Evolutionary conservation across 1,139 yeast species (phyloP).

Genomic region (Blastobotrys buckinghamii): DNA sequence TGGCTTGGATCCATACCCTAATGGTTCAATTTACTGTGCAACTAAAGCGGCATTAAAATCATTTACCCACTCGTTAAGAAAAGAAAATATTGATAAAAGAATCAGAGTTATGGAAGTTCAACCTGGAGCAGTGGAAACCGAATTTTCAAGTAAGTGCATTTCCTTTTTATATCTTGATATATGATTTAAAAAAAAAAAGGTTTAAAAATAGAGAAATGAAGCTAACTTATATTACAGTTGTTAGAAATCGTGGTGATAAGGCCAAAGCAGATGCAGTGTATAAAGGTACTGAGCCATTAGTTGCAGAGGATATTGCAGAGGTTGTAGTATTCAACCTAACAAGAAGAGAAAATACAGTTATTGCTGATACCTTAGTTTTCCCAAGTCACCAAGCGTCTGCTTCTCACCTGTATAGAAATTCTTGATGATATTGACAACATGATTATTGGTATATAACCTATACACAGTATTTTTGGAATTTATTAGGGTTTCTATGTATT

Average conservation of each 20-base stretch:
- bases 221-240: conserved; percentile 30
- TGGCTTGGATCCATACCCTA: conserved; percentile 82
- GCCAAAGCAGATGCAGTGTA: conserved; percentile 67
- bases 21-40: conserved; percentile 84
- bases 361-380: conserved; percentile 73
- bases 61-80: conserved; percentile 69
- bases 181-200: not conserved
- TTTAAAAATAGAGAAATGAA: not conserved
- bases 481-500: no score
- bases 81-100: conserved; percentile 66
- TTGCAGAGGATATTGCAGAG: conserved; percentile 79
- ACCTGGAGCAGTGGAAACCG: conserved; percentile 88
- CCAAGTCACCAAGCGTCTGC: conserved; percentile 79
- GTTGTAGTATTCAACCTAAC: conserved; percentile 63
- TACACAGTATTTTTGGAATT: not conserved
- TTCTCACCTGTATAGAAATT: conserved; percentile 45
- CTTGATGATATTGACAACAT: no score
- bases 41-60: conserved; percentile 77
- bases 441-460: not conserved
- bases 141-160: conserved; percentile 45
- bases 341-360: conserved; percentile 66
- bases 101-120: conserved; percentile 78
- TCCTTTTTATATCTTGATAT: not conserved
- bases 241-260: conserved; percentile 68
- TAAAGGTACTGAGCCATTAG: conserved; percentile 64